Evolutionary conservation across 169 alveolate genomes (phyloP), one percentile per base, ranked within the genome.

Genomic region (Cryptosporidium sp.): DNA sequence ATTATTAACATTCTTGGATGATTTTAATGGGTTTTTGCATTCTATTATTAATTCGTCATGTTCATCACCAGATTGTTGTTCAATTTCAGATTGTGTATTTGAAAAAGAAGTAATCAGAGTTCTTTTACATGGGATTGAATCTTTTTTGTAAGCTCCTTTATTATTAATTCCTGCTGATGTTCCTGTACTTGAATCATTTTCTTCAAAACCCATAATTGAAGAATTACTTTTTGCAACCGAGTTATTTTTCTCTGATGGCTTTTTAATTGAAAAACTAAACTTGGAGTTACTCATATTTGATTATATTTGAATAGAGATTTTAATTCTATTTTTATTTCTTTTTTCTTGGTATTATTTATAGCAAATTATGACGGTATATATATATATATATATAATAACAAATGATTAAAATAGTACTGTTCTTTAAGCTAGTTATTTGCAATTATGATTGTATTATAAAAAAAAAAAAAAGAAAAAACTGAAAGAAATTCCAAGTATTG

Each of bases 101-200:
- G 85, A 71, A 48, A 71, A 71, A 23, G 85, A 71, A 21, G 85
- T 71, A 21, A 71, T 71, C 48, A 12, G 61, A 26, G 85, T 71
- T 51, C 61, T 56, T 39, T 71, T 71, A 7, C 69, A 37, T 37
- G 72, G 72, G 12, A 31, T 16, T n/a, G 42, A 26, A n/a, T 10
- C 26, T 14, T 65, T 65, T 8, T 39, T 29, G 5, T 29, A 18
- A 18, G 12, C 51, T 4, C 23, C 23, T n/a, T 14, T 6, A 29
- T n/a, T 29, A n/a, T 3, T 0, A 35, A 0, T 16, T 33, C 29
- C 53, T 0, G 44, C 31, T 16, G 48, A 9, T 33, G 6, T n/a
- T 33, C 33, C 23, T 14, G 21, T 9, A 65, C n/a, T 60, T 3
- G 18, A 16, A 2, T 48, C 56, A 48, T 48, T 48, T 48, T 48